Evolutionary conservation across 129 eudicot species (phyloP), one percentile per base, ranked within the genome.

Genomic region (Saussurea involucrata): DNA sequence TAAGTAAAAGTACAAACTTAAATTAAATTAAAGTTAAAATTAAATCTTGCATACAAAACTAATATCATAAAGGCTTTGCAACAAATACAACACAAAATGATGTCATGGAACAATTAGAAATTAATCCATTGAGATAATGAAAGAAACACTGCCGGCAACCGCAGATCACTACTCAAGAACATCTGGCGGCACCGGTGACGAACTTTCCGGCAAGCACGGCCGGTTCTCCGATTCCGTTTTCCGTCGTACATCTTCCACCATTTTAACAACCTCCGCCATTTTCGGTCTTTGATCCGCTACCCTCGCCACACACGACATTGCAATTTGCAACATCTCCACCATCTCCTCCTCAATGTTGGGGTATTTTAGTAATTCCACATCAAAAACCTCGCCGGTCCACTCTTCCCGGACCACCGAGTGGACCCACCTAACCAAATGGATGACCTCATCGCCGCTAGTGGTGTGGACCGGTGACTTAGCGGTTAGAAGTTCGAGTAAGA

Each of bases 381-480:
- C 98, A 24, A 94, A 94, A 34, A 94, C 98, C 73, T 94, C 98
- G 0, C 92, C 98, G 0, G 98, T 94, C 98, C 98, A 94, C 84
- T 94, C 98, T 66, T 94, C 98, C 5, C 97, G 84, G 8, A 94
- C 98, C 57, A 94, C 98, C 1, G 98, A 94, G 60, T 94, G 97
- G 68, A 94, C 98, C 98, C 98, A 94, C 80, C 98, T 83, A 8
- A 94, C 98, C 75, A 94, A 72, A 77, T 94, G 97, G 44, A 94
- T 60, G 57, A 89, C 85, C 92, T 94, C 98, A 31, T 94, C 97
- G 0, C 98, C 98, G n/a, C 90, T 90, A 1, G 88, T 80, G 25
- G 98, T 80, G 72, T 94, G 96, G 71, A 94, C 91, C 1, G 98
- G 97, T n/a, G 98, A 84, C 78, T 94, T 94, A 0, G 89, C 98